These are phyloP conservation scores for Penicillium desertorum DNA, from an alignment of 495 filamentous ascomycete genomes.

Conservation along the genomic window DNA sequence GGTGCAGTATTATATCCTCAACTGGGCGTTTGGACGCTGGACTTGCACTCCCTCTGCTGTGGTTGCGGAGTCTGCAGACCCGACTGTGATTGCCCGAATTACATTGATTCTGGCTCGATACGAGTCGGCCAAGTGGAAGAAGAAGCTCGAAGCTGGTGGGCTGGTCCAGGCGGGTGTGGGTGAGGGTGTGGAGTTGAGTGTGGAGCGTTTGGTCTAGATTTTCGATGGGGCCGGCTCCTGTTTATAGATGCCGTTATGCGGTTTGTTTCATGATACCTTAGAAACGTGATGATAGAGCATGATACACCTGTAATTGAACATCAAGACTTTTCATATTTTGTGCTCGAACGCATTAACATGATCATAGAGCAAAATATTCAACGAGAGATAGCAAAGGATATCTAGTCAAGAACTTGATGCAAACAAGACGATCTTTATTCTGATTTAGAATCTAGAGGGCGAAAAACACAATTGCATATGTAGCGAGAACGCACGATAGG, in stretches of 20 bases:
- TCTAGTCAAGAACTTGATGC: neutral
- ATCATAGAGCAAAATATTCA: neutral
- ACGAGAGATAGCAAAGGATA: neutral
- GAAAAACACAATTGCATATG: neutral
- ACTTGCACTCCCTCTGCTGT: slow-evolving; percentile 66
- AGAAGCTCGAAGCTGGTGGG: slow-evolving; percentile 65
- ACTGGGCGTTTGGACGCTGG: slow-evolving; percentile 98
- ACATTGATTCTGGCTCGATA: slow-evolving; percentile 82
- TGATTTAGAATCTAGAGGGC: neutral
- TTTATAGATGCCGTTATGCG: slow-evolving; percentile 7
- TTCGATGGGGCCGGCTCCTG: slow-evolving; percentile 20
- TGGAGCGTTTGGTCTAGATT: slow-evolving; percentile 41
- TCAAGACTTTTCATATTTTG: neutral
- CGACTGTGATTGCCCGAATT: slow-evolving; percentile 62
- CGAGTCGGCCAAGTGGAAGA: slow-evolving; percentile 88
- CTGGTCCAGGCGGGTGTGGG: slow-evolving; percentile 49
- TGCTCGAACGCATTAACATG: neutral
- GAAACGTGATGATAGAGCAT: slow-evolving; percentile 11
- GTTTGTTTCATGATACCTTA: slow-evolving; percentile 13
- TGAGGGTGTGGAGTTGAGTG: slow-evolving; percentile 32
- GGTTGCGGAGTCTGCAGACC: slow-evolving; percentile 40
- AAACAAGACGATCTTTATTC: slow-evolving; percentile 5
- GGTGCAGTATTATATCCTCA: slow-evolving; percentile 68
- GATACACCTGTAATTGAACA: slow-evolving; percentile 1
- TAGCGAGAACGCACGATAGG: slow-evolving; percentile 14